Evolutionary conservation across 495 filamentous ascomycete species (phyloP), one percentile per base, ranked within the genome.

Genomic region (Podospora conica): DNA sequence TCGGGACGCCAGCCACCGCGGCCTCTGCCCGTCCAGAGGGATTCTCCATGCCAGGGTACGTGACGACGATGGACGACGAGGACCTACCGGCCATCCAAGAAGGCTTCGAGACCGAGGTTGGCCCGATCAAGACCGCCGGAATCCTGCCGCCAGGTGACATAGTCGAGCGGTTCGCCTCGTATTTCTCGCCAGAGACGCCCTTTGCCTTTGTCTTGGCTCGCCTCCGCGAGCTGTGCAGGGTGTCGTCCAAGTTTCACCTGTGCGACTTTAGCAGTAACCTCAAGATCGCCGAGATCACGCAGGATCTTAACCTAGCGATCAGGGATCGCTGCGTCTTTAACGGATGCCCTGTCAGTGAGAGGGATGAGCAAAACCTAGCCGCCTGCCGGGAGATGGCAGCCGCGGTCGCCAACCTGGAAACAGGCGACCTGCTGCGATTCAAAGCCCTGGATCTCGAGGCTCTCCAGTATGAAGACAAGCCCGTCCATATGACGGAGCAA

Each of bases 141-240:
- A 77, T 97, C 55, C 78, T 88, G 33, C 92, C 95, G 3, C 87
- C 90, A 0, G 73, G 84, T 2, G 57, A 73, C 24, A 80, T 91
- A 15, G 79, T 96, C 48, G 81, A 91, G 68, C 83, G 84, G 24
- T 92, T 98, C 69, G 82, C 88, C 9, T 81, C 82, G 2, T 92
- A 91, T 68, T 97, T 95, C 75, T 91, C 92, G 3, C 82, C 87
- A 6, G 79, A 82, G 10, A 90, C 88, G 0, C 89, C 91, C 1
- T 89, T 97, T 70, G 85, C 85, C 71, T 94, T 90, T 72, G 84
- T 97, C 62, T 72, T 97, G 61, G 78, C 85, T 54, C 87, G 89
- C 4, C 73, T 97, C 24, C 78, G 89, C 60, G 88, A 93, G 64
- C 78, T 92, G 29, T 78, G 85, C 1, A 73, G 78, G 60, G 74